These are phyloP conservation scores for Pachysandra terminalis DNA, from an alignment of 164 flowering plant genomes.

Conservation along the genomic window DNA sequence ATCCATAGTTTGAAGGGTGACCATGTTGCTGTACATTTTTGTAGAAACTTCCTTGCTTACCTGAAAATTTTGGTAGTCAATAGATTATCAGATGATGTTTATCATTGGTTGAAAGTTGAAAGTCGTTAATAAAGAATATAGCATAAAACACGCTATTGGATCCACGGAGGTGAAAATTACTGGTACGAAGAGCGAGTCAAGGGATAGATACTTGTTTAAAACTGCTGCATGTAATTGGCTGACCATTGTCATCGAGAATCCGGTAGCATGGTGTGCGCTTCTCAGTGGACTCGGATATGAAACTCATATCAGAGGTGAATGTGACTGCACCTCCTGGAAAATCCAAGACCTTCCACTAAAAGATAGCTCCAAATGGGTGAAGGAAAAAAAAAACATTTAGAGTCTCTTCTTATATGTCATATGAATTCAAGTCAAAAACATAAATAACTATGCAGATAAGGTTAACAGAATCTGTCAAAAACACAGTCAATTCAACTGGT, in stretches of 20 bases:
- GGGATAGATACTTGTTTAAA: slow-evolving; percentile 34
- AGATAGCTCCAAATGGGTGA: no score
- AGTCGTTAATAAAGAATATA: background rate
- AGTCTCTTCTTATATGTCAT: no score
- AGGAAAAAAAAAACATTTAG: no score
- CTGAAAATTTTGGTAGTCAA: slow-evolving; percentile 22
- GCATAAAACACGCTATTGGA: background rate
- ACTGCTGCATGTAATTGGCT: slow-evolving; percentile 19
- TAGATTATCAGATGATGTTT: background rate
- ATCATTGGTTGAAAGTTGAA: no score
- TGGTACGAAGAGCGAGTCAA: background rate
- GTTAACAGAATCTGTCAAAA: background rate
- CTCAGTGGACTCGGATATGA: slow-evolving; percentile 55
- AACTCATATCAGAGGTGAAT: slow-evolving; percentile 58
- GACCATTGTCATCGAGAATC: slow-evolving; percentile 76
- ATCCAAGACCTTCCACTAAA: slow-evolving; percentile 51
- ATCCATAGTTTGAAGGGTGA: slow-evolving; percentile 77
- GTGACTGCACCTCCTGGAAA: slow-evolving; percentile 75
- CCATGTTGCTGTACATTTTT: slow-evolving; percentile 69
- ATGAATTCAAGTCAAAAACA: background rate
- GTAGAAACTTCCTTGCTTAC: slow-evolving; percentile 54
- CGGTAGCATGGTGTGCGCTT: slow-evolving; percentile 63
- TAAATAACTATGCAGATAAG: no score
- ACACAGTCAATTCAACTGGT: no score
- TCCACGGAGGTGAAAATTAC: background rate